phyloP scores from a whole-genome alignment of 805 yeast genomes.

The Blastobotrys parvus region DNA sequence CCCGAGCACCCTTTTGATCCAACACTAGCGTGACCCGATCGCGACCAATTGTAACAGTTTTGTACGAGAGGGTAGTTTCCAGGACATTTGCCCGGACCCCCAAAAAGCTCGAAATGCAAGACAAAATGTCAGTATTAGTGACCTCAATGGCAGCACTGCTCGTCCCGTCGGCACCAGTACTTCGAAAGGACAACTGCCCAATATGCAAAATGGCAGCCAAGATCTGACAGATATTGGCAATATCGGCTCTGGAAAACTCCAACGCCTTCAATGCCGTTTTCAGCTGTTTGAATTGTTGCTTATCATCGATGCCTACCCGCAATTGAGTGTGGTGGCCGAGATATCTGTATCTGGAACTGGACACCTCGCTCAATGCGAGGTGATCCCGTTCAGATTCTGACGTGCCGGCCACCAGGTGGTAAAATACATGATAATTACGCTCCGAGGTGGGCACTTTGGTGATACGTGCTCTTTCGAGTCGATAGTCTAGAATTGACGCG shows the following conservation, averaged over 20 bases:
- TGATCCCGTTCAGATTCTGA: slow-evolving; percentile 33
- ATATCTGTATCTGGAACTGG: slow-evolving; percentile 34
- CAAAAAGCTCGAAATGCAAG: slow-evolving; percentile 30
- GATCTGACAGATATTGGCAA: slow-evolving; percentile 41
- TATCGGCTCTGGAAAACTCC: slow-evolving; percentile 40
- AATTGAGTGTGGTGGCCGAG: slow-evolving; percentile 36
- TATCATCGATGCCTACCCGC: slow-evolving; percentile 41
- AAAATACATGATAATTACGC: slow-evolving; percentile 52
- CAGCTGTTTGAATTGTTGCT: slow-evolving; percentile 37
- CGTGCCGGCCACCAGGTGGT: slow-evolving; percentile 46
- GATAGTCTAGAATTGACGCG: slow-evolving; percentile 46
- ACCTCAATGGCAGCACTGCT: slow-evolving; percentile 30
- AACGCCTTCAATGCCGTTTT: slow-evolving; percentile 41
- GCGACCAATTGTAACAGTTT: slow-evolving; percentile 29
- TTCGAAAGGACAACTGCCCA: slow-evolving; percentile 33
- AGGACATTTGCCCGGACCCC: slow-evolving; percentile 33
- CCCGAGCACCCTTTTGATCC: slow-evolving; percentile 34
- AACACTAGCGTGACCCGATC: slow-evolving; percentile 36
- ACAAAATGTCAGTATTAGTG: slow-evolving; percentile 27
- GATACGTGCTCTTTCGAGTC: slow-evolving; percentile 48
- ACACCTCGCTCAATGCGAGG: slow-evolving; percentile 32
- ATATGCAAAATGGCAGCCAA: slow-evolving; percentile 36
- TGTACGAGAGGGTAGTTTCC: slow-evolving; percentile 30
- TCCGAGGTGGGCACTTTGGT: slow-evolving; percentile 43
- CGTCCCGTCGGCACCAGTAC: slow-evolving; percentile 28